phyloP scores from a whole-genome alignment of 78 protist species.

The Protostelium mycophagum region DNA sequence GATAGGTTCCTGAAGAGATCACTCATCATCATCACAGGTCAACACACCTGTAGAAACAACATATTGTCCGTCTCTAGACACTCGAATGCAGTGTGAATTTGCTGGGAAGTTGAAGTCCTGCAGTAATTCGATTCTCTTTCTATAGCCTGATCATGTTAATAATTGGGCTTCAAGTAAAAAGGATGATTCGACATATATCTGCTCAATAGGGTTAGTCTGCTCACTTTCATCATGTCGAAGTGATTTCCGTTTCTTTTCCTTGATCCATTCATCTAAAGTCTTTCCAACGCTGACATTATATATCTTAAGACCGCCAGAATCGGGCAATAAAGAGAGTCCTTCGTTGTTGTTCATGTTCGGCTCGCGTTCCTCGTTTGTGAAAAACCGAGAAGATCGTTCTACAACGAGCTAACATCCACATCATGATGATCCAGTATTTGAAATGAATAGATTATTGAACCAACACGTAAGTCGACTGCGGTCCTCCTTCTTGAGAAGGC shows the following conservation, averaged over 20 bases:
- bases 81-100: constrained; percentile 37
- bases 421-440: no score
- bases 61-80: constrained; percentile 75
- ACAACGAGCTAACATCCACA: no score
- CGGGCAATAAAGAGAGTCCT: not conserved
- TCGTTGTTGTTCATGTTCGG: no score
- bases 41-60: constrained; percentile 76
- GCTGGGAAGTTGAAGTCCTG: constrained; percentile 94
- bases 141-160: constrained; percentile 20
- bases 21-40: not conserved
- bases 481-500: no score
- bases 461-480: no score
- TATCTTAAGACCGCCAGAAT: constrained; percentile 57
- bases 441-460: no score
- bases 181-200: not conserved
- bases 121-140: constrained; percentile 80
- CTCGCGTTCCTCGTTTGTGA: no score
- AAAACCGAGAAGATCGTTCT: no score
- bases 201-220: not conserved
- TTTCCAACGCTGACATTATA: constrained; percentile 80
- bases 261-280: constrained; percentile 77
- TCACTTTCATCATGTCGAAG: constrained; percentile 24
- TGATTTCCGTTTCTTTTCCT: constrained; percentile 40
- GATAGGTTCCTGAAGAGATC: constrained; percentile 36
- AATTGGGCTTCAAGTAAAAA: not conserved